These are phyloP conservation scores for Globisporangium abappressorium DNA, from an alignment of 352 stramenopile species.

Conservation along the genomic window DNA sequence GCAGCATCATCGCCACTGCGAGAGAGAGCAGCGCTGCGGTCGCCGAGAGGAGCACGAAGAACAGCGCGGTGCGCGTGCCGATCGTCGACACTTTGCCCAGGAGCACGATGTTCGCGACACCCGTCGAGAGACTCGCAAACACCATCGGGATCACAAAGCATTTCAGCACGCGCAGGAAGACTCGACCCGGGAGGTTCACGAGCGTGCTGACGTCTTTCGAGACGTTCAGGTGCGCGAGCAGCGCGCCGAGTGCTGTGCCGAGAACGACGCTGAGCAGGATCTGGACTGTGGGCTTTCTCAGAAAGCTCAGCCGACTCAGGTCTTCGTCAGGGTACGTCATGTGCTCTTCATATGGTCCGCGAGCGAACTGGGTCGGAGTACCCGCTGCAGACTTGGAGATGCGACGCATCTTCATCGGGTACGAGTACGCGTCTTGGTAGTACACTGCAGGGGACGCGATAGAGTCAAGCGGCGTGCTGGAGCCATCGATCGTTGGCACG, in stretches of 20 bases:
- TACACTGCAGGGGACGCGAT: conserved; percentile 40
- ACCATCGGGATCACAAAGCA: conserved; percentile 67
- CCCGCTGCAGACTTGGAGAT: conserved; percentile 10
- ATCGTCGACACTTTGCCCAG: conserved; percentile 62
- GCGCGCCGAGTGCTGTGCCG: conserved; percentile 29
- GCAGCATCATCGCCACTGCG: conserved; percentile 39
- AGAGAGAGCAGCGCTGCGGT: conserved; percentile 37
- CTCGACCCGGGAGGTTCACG: conserved; percentile 36
- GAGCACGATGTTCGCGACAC: conserved; percentile 61
- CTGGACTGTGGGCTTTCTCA: conserved; percentile 34
- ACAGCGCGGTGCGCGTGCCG: conserved; percentile 46
- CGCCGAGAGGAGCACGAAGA: conserved; percentile 44
- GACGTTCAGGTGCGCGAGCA: conserved; percentile 33
- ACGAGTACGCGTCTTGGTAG: conserved; percentile 31
- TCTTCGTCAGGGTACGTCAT: conserved; percentile 10
- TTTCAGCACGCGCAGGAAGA: conserved; percentile 50
- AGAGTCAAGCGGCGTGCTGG: conserved; percentile 29
- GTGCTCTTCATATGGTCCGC: conserved; percentile 3
- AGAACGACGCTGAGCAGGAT: conserved; percentile 39
- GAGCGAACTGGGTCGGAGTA: conserved; percentile 15
- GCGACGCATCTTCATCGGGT: conserved; percentile 18
- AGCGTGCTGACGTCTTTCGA: conserved; percentile 32
- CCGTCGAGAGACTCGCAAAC: conserved; percentile 59
- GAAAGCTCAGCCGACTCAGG: conserved; percentile 22
- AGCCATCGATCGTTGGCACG: conserved; percentile 9